Conservation (phyloP, 2,329 filamentous ascomycete genomes). For the Pleoardoris graminearum region DNA sequence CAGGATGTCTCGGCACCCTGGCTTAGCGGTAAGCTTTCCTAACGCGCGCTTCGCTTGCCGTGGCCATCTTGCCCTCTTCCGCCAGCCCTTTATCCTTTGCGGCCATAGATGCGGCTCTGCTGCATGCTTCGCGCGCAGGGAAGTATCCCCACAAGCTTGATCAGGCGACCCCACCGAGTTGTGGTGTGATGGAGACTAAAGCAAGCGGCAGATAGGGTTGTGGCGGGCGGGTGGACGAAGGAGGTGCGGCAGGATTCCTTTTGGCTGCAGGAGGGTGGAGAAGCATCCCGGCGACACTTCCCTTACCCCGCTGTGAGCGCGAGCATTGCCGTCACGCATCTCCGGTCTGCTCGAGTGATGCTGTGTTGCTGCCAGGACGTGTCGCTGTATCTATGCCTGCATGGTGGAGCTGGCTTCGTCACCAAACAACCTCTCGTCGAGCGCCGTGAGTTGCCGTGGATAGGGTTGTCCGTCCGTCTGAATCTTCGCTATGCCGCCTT, state of each 20-base stretch:
- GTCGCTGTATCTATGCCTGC: not conserved
- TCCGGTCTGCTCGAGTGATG: not conserved
- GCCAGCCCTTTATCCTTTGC: slow-evolving; percentile 32
- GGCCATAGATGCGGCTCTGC: slow-evolving; percentile 40
- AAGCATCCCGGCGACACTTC: slow-evolving; percentile 22
- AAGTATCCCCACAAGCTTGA: slow-evolving; percentile 18
- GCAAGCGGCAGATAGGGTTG: slow-evolving; percentile 38
- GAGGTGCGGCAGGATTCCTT: slow-evolving; percentile 33
- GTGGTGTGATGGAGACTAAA: slow-evolving; percentile 19
- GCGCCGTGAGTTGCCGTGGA: not conserved
- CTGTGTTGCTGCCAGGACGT: not conserved
- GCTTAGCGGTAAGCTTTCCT: slow-evolving; percentile 6
- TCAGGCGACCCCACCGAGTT: slow-evolving; percentile 32
- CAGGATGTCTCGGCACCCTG: not conserved
- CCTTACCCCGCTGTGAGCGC: slow-evolving; percentile 35
- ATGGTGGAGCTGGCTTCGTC: not conserved
- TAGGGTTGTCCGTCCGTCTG: not conserved
- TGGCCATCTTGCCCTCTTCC: slow-evolving; percentile 14
- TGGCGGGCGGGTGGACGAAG: slow-evolving; percentile 18
- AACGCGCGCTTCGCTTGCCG: slow-evolving; percentile 11
- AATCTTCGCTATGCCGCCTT: not conserved
- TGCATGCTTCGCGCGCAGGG: slow-evolving; percentile 5
- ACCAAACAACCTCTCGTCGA: not conserved
- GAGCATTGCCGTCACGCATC: slow-evolving; percentile 14
- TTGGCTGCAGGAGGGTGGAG: slow-evolving; percentile 31